Percentiles rank a stretch among this genome's conserved stretches.
phyloP scores from a whole-genome alignment of 768 basidiomycete genomes.

The Termitomyces sp. region DNA sequence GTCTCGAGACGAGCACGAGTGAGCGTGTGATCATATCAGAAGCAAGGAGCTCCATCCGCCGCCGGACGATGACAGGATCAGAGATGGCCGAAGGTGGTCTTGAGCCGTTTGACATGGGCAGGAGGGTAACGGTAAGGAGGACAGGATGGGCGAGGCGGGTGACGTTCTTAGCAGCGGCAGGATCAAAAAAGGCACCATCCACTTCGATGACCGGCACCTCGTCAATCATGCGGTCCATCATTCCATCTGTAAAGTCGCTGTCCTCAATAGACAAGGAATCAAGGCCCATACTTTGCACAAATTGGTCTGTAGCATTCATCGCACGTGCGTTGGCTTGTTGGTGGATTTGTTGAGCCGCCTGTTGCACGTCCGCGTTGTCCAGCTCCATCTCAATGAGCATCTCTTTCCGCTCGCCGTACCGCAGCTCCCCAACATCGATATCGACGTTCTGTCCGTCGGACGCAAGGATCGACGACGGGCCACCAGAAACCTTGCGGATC shows the following conservation, averaged over 20 bases:
- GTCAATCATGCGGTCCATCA: slow-evolving; percentile 97
- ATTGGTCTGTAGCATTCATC: slow-evolving; percentile 83
- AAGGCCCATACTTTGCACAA: slow-evolving; percentile 81
- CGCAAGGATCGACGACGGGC: slow-evolving; percentile 78
- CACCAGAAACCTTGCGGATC: slow-evolving; percentile 92
- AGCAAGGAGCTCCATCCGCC: slow-evolving; percentile 94
- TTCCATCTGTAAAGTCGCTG: slow-evolving; percentile 75
- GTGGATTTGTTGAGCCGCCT: slow-evolving; percentile 23
- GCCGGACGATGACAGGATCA: slow-evolving; percentile 85
- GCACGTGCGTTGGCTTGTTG: slow-evolving; percentile 23
- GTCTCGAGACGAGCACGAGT: slow-evolving; percentile 84
- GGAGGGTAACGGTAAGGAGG: slow-evolving; percentile 87
- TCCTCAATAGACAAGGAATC: slow-evolving; percentile 73
- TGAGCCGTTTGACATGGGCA: slow-evolving; percentile 45
- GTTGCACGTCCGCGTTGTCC: slow-evolving; percentile 63
- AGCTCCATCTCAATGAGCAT: slow-evolving; percentile 96
- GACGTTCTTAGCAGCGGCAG: slow-evolving; percentile 74
- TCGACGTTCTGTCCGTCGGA: slow-evolving; percentile 95
- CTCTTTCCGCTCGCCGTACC: slow-evolving; percentile 96
- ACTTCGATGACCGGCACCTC: slow-evolving; percentile 96
- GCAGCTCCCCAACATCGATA: slow-evolving; percentile 88
- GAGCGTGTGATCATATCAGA: slow-evolving; percentile 97
- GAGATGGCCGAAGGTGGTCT: slow-evolving; percentile 48
- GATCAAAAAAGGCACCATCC: slow-evolving; percentile 93
- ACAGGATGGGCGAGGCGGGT: slow-evolving; percentile 90